Evolutionary conservation across 1,139 yeast genomes (phyloP).

Genomic region (Candida gigantensis): DNA sequence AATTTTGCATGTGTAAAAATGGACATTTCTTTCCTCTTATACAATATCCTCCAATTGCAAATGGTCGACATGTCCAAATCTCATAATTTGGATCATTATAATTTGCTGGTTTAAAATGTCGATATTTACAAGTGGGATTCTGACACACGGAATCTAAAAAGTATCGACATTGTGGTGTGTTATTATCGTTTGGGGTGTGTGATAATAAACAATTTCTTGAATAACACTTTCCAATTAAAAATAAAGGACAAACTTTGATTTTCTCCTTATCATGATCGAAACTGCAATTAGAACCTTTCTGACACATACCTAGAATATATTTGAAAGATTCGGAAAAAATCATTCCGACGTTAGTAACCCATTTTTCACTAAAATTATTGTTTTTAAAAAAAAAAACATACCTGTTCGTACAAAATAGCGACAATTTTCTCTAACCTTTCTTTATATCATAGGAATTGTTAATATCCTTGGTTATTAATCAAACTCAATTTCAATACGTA

Average conservation of each 20-base stretch:
- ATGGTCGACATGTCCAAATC: constrained; percentile 61
- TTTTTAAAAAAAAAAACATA: constrained; percentile 23
- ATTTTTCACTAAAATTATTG: not conserved
- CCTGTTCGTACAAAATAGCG: constrained; percentile 44
- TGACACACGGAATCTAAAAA: constrained; percentile 53
- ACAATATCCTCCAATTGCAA: constrained; percentile 72
- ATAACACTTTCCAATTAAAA: constrained; percentile 48
- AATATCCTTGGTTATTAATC: not conserved
- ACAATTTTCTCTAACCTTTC: constrained; percentile 28
- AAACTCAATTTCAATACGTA: constrained; percentile 1
- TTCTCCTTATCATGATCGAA: constrained; percentile 54
- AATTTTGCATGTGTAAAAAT: constrained; percentile 57
- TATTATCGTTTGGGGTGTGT: constrained; percentile 59
- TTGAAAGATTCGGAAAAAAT: constrained; percentile 24
- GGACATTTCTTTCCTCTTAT: constrained; percentile 59
- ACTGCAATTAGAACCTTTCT: constrained; percentile 52
- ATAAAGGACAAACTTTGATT: constrained; percentile 57
- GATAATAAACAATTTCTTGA: constrained; percentile 54
- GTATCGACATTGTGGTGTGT: constrained; percentile 66
- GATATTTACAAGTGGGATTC: constrained; percentile 55
- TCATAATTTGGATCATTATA: constrained; percentile 44
- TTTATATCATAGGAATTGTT: constrained; percentile 12
- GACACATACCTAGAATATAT: constrained; percentile 47
- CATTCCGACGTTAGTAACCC: constrained; percentile 19
- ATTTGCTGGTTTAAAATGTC: constrained; percentile 38